Conservation (phyloP, 805 yeast genomes). For the Cyberlindnera subsufficiens region DNA sequence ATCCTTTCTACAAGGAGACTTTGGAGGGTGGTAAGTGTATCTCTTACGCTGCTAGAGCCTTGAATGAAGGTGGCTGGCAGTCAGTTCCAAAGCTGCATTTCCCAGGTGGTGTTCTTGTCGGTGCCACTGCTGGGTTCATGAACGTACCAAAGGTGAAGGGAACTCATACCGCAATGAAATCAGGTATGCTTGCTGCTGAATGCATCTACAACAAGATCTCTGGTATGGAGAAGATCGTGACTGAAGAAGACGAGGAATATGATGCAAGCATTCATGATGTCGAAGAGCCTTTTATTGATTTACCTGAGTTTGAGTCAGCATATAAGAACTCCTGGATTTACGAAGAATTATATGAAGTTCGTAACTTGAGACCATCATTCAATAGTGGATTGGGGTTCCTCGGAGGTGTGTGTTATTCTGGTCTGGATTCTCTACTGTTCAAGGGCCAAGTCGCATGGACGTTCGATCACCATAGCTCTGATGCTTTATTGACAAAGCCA, state of each 20-base stretch:
- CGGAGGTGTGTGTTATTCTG: slow-evolving; percentile 84
- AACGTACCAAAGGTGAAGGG: slow-evolving; percentile 98
- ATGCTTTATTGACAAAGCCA: slow-evolving; percentile 61
- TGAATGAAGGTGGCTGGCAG: slow-evolving; percentile 96
- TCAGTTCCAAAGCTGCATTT: slow-evolving; percentile 84
- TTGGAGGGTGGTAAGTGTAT: slow-evolving; percentile 88
- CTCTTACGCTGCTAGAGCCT: slow-evolving; percentile 91
- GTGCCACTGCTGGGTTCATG: slow-evolving; percentile 94
- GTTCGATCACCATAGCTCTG: slow-evolving; percentile 60
- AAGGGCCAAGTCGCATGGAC: slow-evolving; percentile 89
- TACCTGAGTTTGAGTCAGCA: slow-evolving; percentile 55
- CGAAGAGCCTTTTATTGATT: slow-evolving; percentile 38
- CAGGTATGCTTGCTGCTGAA: slow-evolving; percentile 95
- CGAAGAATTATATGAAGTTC: slow-evolving; percentile 75
- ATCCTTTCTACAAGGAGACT: slow-evolving; percentile 72
- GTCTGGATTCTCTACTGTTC: slow-evolving; percentile 72
- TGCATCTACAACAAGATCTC: slow-evolving; percentile 53
- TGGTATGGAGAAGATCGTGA: slow-evolving; percentile 33
- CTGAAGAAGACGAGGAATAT: slow-evolving; percentile 35
- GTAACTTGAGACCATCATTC: slow-evolving; percentile 93
- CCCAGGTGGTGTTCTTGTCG: slow-evolving; percentile 96
- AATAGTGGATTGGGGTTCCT: slow-evolving; percentile 64
- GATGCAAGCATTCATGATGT: slow-evolving; percentile 36
- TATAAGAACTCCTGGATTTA: slow-evolving; percentile 79
- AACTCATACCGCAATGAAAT: slow-evolving; percentile 94